Percentiles rank a stretch among this genome's conserved stretches.
Conservation (phyloP, 2,329 filamentous ascomycete species). For the Cladosporium sp. region DNA sequence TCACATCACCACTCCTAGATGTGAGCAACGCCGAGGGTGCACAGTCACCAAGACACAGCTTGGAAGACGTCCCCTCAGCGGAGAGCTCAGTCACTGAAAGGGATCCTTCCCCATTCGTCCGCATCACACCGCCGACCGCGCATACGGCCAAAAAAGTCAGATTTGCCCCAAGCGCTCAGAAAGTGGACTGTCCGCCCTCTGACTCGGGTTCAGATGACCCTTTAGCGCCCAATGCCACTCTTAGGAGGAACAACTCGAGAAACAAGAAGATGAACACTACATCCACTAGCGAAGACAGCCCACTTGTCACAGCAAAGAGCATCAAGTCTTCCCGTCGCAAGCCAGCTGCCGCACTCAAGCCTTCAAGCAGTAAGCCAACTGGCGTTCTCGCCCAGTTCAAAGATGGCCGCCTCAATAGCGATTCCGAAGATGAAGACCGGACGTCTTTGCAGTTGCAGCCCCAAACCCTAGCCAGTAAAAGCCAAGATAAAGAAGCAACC, state of each 20-base stretch:
- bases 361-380: not conserved
- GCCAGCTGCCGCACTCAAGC: not conserved
- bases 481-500: not conserved
- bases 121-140: not conserved
- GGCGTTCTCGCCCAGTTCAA: not conserved
- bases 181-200: not conserved
- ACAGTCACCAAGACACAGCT: not conserved
- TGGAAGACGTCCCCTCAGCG: not conserved
- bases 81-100: not conserved
- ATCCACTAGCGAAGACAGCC: not conserved
- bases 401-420: not conserved
- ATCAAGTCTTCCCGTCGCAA: not conserved
- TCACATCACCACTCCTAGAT: not conserved
- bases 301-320: not conserved
- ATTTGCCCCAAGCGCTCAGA: not conserved
- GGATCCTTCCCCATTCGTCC: not conserved
- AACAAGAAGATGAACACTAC: not conserved
- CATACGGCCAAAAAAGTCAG: not conserved
- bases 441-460: not conserved
- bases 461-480: not conserved
- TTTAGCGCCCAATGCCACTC: not conserved
- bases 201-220: not conserved
- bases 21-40: not conserved
- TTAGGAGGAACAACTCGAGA: not conserved
- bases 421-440: not conserved